Percentiles rank a stretch among this genome's conserved stretches.
Conservation (phyloP, 208 protist genomes). For the Sergeia podlipaevii region DNA sequence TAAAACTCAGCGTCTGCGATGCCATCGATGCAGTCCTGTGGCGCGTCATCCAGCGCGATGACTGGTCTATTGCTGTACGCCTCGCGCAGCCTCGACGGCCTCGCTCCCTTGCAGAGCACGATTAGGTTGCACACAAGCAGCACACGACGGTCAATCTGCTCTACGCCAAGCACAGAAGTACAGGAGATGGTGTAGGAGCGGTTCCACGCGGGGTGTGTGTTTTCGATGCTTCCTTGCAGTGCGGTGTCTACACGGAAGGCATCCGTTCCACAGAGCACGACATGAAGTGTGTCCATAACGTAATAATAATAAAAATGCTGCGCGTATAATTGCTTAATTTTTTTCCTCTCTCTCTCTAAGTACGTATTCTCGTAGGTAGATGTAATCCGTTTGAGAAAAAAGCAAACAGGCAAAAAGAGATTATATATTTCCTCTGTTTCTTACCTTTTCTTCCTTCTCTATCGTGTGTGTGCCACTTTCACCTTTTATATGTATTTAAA, state of each 20-base stretch:
- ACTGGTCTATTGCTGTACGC: conserved; percentile 50
- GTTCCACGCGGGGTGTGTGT: conserved; percentile 72
- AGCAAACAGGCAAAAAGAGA: background rate
- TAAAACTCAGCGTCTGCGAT: conserved; percentile 56
- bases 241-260: conserved; percentile 42
- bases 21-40: conserved; percentile 27
- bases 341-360: conserved; percentile 10
- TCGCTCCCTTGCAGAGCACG: conserved; percentile 57
- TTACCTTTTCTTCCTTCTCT: too few species aligned
- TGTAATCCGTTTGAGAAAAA: too few species aligned
- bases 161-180: conserved; percentile 40
- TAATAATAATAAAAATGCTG: conserved; percentile 6
- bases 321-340: background rate
- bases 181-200: conserved; percentile 61
- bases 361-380: too few species aligned
- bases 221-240: conserved; percentile 46
- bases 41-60: conserved; percentile 43
- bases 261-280: conserved; percentile 71
- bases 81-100: conserved; percentile 12
- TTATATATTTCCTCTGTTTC: too few species aligned
- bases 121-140: conserved; percentile 59
- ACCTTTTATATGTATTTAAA: too few species aligned
- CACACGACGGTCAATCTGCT: conserved; percentile 47
- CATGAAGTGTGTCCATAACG: conserved; percentile 23
- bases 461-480: too few species aligned